Base-by-base conservation (phyloP, 805 yeast species). In the Hanseniaspora nectarophila region DNA sequence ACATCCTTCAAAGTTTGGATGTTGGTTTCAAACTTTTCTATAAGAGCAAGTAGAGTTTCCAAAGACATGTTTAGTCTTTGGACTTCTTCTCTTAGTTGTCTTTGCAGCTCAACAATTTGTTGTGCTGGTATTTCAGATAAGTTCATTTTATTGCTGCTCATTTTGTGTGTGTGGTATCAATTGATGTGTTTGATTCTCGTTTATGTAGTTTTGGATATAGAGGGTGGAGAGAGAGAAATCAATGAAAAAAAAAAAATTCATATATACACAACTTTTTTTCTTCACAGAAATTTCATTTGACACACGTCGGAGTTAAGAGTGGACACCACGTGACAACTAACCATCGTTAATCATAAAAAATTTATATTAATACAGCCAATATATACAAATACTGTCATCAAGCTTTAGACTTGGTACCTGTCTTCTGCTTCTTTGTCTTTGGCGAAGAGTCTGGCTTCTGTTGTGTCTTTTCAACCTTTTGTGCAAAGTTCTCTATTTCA, bases 31-130 rank as follows among this genome's bases (percentile, higher is more conserved):
- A 88, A 85, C 67, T 85, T 89, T 46, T 74, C 67, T 61, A 82
- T 85, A 2, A 97, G 97, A 43, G 87, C 75, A 54, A 79, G 78
- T 39, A 92, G 74, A 5, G 96, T 95, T 58, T 80, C 82, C 54
- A 84, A 74, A 0, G 97, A 89, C 44, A 82, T 81, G 18, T 85
- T 76, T 60, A 92, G 80, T 61, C 89, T 95, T 59, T 85, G 85
- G 37, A 89, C 71, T 63, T 92, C 98, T 60, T 79, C 81, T 58
- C 86, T 90, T 21, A 92, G 74, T 61, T 82, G 85, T 58, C 81
- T 81, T 59, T 92, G 84, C 65, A 92, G 79, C 58, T 86, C 89
- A 28, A 80, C 71, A 46, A 92, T 73, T 66, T 92, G 97, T 63
- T 87, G 90, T 1, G 94, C 84, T 44, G 80, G 80, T 51, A 92